These are phyloP conservation scores for Houttuynia cordata DNA, from an alignment of 164 flowering plant species.

Conservation along the genomic window DNA sequence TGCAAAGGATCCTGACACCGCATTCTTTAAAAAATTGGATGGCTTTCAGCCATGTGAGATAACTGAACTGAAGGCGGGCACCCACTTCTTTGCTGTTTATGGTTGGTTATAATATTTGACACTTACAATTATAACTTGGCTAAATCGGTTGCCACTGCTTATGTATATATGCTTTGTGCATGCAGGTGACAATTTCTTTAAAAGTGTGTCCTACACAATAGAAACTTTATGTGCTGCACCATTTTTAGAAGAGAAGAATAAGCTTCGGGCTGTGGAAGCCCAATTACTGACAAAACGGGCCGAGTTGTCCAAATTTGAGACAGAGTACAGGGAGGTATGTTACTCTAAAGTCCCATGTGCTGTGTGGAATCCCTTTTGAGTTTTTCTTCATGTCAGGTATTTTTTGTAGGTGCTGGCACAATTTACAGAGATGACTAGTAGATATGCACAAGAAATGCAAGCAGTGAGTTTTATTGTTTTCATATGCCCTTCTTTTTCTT, in stretches of 20 bases:
- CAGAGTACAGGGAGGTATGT: slow-evolving; percentile 82
- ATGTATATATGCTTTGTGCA: not conserved
- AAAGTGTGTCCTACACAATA: slow-evolving; percentile 74
- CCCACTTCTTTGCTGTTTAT: slow-evolving; percentile 93
- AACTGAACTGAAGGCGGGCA: slow-evolving; percentile 82
- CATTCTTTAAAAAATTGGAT: slow-evolving; percentile 86
- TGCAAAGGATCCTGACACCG: slow-evolving; percentile 83
- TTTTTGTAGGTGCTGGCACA: slow-evolving; percentile 73
- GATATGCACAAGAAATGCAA: slow-evolving; percentile 93
- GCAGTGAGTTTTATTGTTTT: slow-evolving; percentile 33
- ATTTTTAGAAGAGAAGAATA: slow-evolving; percentile 61
- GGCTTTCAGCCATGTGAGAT: slow-evolving; percentile 96
- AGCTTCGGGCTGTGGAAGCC: slow-evolving; percentile 73
- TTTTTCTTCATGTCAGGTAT: not conserved
- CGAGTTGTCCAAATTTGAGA: slow-evolving; percentile 82
- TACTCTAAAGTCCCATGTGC: not conserved
- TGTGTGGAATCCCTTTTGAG: not conserved
- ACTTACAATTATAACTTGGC: not conserved
- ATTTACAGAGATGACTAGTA: slow-evolving; percentile 88
- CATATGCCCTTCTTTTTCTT: not conserved
- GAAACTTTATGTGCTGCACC: slow-evolving; percentile 77
- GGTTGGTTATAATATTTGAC: slow-evolving; percentile 31
- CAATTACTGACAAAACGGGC: slow-evolving; percentile 71
- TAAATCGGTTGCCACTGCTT: slow-evolving; percentile 2
- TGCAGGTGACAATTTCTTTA: slow-evolving; percentile 94